phyloP scores from a whole-genome alignment of 768 basidiomycete species.

The Boletus pseudo-olivaceus region DNA sequence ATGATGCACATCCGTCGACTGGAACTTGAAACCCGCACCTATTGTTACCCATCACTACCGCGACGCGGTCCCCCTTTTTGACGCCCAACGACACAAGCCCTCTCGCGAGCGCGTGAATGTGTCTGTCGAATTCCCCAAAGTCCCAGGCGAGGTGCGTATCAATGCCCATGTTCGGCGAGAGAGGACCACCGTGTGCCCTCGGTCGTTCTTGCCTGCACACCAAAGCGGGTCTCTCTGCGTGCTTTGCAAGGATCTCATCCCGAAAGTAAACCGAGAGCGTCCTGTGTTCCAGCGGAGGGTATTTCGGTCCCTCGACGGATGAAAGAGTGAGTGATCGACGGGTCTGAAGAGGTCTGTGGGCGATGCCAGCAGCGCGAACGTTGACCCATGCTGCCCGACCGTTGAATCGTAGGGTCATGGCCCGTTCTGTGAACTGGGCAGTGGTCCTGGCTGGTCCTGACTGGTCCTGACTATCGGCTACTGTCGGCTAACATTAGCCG shows the following conservation, averaged over 20 bases:
- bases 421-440: too few species aligned
- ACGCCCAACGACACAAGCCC: slow-evolving; percentile 71
- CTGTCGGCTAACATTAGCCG: too few species aligned
- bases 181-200: slow-evolving; percentile 58
- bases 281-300: slow-evolving; percentile 51
- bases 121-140: slow-evolving; percentile 63
- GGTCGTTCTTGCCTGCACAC: slow-evolving; percentile 60
- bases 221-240: slow-evolving; percentile 55
- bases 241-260: slow-evolving; percentile 48
- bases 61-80: slow-evolving; percentile 71
- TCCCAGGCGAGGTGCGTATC: slow-evolving; percentile 64
- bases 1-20: not conserved
- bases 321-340: slow-evolving; percentile 42
- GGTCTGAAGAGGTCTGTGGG: slow-evolving; percentile 8
- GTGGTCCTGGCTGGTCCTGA: too few species aligned
- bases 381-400: not conserved
- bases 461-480: too few species aligned
- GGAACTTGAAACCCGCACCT: slow-evolving; percentile 44
- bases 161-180: slow-evolving; percentile 47
- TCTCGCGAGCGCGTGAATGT: slow-evolving; percentile 64
- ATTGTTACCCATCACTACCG: slow-evolving; percentile 80
- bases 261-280: slow-evolving; percentile 65
- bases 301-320: slow-evolving; percentile 51
- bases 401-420: slow-evolving; percentile 7
- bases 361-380: not conserved